A percentile compares a stretch with the other conserved stretches of the same genome.
Conservation (phyloP, 2,329 filamentous ascomycete species). For the Stylonectria norvegica region DNA sequence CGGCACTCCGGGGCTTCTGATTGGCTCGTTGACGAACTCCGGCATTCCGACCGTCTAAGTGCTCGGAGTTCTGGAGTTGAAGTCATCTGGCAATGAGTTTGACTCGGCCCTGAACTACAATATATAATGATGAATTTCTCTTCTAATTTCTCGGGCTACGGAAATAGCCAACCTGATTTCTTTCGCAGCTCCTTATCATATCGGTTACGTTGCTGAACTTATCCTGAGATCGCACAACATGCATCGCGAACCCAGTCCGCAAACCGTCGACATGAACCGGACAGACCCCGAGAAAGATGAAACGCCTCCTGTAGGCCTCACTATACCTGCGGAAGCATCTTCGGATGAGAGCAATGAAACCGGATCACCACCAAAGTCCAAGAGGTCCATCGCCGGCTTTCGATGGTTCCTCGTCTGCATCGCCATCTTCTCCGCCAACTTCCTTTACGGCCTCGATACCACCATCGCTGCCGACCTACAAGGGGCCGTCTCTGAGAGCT, state of each 20-base stretch:
- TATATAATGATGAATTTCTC: too few species aligned
- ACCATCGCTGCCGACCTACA: slow-evolving; percentile 18
- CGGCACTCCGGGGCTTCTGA: slow-evolving; percentile 7
- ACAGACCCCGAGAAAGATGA: slow-evolving; percentile 7
- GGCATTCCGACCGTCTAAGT: slow-evolving; percentile 1
- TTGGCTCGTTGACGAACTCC: slow-evolving; percentile 4
- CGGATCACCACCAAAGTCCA: background rate
- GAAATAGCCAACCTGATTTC: too few species aligned
- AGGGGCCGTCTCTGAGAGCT: slow-evolving; percentile 13
- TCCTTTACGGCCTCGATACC: slow-evolving; percentile 21
- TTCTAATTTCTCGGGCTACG: too few species aligned
- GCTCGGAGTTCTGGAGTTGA: slow-evolving; percentile 3
- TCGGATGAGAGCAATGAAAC: background rate
- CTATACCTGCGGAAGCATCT: background rate
- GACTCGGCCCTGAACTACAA: too few species aligned
- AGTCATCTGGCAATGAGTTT: slow-evolving; percentile 10
- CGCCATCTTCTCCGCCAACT: slow-evolving; percentile 17
- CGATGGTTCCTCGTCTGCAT: slow-evolving; percentile 19
- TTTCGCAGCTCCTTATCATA: too few species aligned
- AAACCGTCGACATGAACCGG: background rate
- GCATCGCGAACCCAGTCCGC: slow-evolving; percentile 1
- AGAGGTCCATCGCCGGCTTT: slow-evolving; percentile 12
- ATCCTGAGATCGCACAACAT: background rate
- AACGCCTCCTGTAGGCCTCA: background rate
- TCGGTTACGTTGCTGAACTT: background rate